A percentile compares a stretch with the other conserved stretches of the same genome.
phyloP scores from a whole-genome alignment of 441 rosid genomes.

The Gossypium schwendimanii region DNA sequence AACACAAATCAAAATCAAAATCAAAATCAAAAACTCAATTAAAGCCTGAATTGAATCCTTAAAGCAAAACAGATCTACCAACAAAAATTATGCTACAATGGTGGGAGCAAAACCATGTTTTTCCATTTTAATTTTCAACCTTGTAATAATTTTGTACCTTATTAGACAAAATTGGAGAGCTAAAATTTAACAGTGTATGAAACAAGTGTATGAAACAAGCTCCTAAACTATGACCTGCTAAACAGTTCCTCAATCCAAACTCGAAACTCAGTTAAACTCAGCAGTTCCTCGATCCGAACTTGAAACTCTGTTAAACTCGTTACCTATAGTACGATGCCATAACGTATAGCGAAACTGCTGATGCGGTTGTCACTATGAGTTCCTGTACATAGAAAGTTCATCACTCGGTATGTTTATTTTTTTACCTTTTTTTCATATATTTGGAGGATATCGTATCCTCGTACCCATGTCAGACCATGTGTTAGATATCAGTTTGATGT shows the following conservation, averaged over 20 bases:
- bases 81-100: too few relatives aligned
- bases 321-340: slow-evolving; percentile 69
- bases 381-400: slow-evolving; percentile 46
- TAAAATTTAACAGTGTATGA: not conserved
- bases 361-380: slow-evolving; percentile 51
- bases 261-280: not conserved
- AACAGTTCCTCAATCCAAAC: not conserved
- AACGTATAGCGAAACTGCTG: slow-evolving; percentile 59
- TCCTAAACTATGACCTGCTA: slow-evolving; percentile 4
- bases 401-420: not conserved
- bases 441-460: not conserved
- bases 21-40: too few relatives aligned
- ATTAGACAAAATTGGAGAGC: slow-evolving; percentile 21
- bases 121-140: not conserved
- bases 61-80: too few relatives aligned
- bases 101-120: not conserved
- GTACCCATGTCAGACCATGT: not conserved
- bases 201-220: not conserved
- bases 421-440: not conserved
- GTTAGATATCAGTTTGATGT: not conserved
- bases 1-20: too few relatives aligned
- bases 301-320: slow-evolving; percentile 7
- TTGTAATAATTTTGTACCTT: slow-evolving; percentile 6
- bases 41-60: too few relatives aligned
- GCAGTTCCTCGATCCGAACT: not conserved